Evolutionary conservation across 208 protist species (phyloP), one percentile per base, ranked within the genome.

Genomic region (Chromosphaera perkinsii): DNA sequence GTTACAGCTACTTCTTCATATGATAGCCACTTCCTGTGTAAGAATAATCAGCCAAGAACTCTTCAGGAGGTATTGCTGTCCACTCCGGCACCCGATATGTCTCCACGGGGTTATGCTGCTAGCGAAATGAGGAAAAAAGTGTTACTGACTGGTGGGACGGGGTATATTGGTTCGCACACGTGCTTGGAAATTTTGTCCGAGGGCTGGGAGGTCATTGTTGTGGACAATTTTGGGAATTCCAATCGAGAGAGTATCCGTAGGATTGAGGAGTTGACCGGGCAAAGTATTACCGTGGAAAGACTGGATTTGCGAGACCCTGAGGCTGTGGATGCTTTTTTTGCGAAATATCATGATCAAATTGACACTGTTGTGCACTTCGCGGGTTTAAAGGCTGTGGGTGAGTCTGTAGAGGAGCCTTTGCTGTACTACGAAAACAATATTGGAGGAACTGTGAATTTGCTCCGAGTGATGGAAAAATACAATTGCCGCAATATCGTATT

Each of bases 91-190:
- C n/a, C n/a, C n/a, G n/a, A n/a, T n/a, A n/a, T n/a, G n/a, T n/a
- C n/a, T n/a, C n/a, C n/a, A n/a, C n/a, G n/a, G n/a, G n/a, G n/a
- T n/a, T n/a, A n/a, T n/a, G n/a, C n/a, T n/a, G n/a, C n/a, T n/a
- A n/a, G n/a, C n/a, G n/a, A n/a, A n/a, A n/a, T n/a, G n/a, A n/a
- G n/a, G n/a, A n/a, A 56, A 56, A 66, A 20, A 42, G 57, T 66
- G 14, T 36, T 66, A 31, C 48, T 66, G 22, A 94, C 90, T 65
- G 94, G 94, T 43, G 95, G 95, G 20, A 89, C 91, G 22, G 95
- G 95, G 7, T 98, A 94, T 78, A 98, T 98, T 69, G 95, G 95
- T 1, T 89, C 79, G n/a, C 94, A 97, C 71, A 92, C 93, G 37
- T 83, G 91, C 10, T 72, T 95, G 4, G 85, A 92, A 71, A 66